A percentile compares a stretch with the other conserved stretches of the same genome.
Evolutionary conservation across 805 yeast species (phyloP).

Genomic region (Wickerhamomyces chambardii): DNA sequence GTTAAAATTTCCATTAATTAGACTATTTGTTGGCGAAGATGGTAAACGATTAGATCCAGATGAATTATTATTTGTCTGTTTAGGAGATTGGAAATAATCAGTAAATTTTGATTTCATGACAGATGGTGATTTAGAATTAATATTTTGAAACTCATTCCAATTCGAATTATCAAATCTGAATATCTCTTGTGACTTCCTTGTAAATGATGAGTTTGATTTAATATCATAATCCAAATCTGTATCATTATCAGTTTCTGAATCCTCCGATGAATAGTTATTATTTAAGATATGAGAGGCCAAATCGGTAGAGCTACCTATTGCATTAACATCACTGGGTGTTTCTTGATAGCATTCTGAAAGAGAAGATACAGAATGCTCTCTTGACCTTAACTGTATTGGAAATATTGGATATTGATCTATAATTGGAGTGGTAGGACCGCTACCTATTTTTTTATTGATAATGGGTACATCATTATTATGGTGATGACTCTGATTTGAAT

Average conservation of each 20-base stretch:
- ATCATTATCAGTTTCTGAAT: slow-evolving; percentile 7
- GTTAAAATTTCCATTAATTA: no score
- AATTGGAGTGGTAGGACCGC: neutral
- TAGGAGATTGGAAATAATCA: slow-evolving; percentile 8
- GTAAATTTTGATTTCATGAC: neutral
- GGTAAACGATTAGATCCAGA: no score
- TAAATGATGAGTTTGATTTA: slow-evolving; percentile 2
- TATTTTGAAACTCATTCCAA: slow-evolving; percentile 3
- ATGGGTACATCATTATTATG: no score
- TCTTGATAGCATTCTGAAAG: neutral
- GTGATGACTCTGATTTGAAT: no score
- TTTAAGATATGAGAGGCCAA: no score
- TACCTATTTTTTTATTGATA: no score
- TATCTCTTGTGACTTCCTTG: slow-evolving; percentile 6
- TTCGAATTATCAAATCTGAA: slow-evolving; percentile 3
- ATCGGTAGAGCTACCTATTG: no score
- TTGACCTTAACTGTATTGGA: neutral
- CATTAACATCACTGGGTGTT: no score
- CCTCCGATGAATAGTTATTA: slow-evolving; percentile 3
- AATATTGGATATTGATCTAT: neutral
- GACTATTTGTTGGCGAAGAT: no score
- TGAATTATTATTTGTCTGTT: neutral
- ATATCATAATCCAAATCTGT: slow-evolving; percentile 7
- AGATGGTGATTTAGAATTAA: slow-evolving; percentile 7
- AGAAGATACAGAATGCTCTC: neutral